Percentiles rank a stretch among this genome's conserved stretches.
These are phyloP conservation scores for Vitis vinifera DNA, from an alignment of 164 flowering plant species.

Conservation along the genomic window ASM3070453v1 NC_081818.1:680001-680500, in stretches of 20 bases:
- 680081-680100: neutral
- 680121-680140: no score
- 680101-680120: neutral
- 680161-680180: constrained; percentile 51
- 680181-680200: constrained; percentile 96
- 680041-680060: neutral
- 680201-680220: constrained; percentile 77
- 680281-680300: constrained; percentile 94
- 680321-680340: constrained; percentile 7
- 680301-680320: constrained; percentile 58
- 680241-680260: constrained; percentile 79
- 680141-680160: no score
- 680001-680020: no score
- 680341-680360: constrained; percentile 4
- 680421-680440: no score
- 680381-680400: no score
- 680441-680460: no score
- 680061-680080: neutral
- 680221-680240: constrained; percentile 65
- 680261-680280: constrained; percentile 93
- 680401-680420: no score
- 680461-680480: no score
- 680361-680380: no score
- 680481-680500: no score
- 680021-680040: no score